A percentile compares a stretch with the other conserved stretches of the same genome.
Conservation (phyloP, 2,329 filamentous ascomycete genomes). For the Alternaria sp. region DNA sequence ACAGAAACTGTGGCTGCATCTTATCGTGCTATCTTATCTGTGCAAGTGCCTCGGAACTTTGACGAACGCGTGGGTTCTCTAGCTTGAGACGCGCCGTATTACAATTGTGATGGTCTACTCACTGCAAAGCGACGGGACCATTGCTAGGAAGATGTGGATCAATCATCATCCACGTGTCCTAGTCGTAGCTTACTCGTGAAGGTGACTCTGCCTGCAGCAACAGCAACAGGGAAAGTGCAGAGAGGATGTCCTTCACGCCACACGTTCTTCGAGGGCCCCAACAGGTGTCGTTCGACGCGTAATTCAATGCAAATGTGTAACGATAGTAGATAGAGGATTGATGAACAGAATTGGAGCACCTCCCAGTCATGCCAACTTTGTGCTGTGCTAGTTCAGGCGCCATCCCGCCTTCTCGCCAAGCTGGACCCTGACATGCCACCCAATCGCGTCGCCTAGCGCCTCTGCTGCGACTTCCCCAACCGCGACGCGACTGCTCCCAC, state of each 20-base stretch:
- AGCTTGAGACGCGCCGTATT: background rate
- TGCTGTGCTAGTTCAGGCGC: background rate
- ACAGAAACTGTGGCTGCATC: background rate
- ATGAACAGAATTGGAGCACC: background rate
- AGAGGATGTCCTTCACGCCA: background rate
- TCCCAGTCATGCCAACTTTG: background rate
- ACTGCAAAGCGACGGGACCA: background rate
- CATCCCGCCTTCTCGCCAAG: slow-evolving; percentile 10
- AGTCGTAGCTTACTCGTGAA: background rate
- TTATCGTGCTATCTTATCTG: slow-evolving; percentile 5
- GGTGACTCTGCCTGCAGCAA: background rate
- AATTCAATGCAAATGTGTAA: background rate
- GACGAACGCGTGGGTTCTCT: background rate
- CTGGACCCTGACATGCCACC: slow-evolving; percentile 22
- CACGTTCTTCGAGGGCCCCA: background rate
- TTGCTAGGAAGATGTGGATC: background rate
- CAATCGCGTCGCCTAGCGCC: slow-evolving; percentile 24
- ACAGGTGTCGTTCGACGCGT: background rate
- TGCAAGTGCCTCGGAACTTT: background rate
- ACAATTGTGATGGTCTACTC: background rate
- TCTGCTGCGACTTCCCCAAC: slow-evolving; percentile 24
- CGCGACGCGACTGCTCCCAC: slow-evolving; percentile 26
- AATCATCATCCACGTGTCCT: background rate
- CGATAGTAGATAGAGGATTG: background rate
- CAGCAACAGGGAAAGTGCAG: background rate